Conservation (phyloP, 1,139 yeast species). For the Yamadazyma dendronema region DNA sequence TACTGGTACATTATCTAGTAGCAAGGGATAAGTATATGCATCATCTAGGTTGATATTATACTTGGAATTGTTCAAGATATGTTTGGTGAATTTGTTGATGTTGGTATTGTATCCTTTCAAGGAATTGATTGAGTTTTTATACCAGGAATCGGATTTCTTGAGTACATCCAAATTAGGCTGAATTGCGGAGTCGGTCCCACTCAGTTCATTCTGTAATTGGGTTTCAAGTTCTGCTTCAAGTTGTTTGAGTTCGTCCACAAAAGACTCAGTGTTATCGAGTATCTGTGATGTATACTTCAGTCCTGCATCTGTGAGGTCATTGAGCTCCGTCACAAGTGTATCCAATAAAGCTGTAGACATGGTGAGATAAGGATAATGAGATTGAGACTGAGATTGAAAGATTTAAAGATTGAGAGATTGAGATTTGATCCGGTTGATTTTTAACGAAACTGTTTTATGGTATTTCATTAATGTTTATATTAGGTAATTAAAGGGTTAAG, state of each 20-base stretch:
- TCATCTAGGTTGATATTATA: constrained; percentile 39
- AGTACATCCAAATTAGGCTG: constrained; percentile 8
- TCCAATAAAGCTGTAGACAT: constrained; percentile 18
- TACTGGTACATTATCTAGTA: constrained; percentile 32
- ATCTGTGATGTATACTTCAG: constrained; percentile 19
- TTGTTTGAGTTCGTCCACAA: constrained; percentile 26
- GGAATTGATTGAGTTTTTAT: constrained; percentile 31
- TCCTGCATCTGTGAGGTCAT: constrained; percentile 20
- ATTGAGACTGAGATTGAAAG: background rate
- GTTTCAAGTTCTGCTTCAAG: constrained; percentile 27
- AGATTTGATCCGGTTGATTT: too few species aligned
- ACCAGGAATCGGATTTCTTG: constrained; percentile 25
- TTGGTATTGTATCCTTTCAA: constrained; percentile 40
- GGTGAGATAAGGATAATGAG: background rate
- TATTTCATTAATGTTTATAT: too few species aligned
- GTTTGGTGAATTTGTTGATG: constrained; percentile 37
- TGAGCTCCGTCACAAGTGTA: constrained; percentile 28
- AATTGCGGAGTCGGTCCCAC: background rate
- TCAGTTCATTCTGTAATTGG: constrained; percentile 4
- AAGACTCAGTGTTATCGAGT: constrained; percentile 22
- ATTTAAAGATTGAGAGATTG: too few species aligned
- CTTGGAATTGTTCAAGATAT: constrained; percentile 29
- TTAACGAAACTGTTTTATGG: too few species aligned
- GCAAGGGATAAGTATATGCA: constrained; percentile 43
- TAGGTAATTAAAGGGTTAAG: too few species aligned